A percentile compares a stretch with the other conserved stretches of the same genome.
phyloP scores from a whole-genome alignment of 1,139 yeast genomes.

The Kluyveromyces sp. region DNA sequence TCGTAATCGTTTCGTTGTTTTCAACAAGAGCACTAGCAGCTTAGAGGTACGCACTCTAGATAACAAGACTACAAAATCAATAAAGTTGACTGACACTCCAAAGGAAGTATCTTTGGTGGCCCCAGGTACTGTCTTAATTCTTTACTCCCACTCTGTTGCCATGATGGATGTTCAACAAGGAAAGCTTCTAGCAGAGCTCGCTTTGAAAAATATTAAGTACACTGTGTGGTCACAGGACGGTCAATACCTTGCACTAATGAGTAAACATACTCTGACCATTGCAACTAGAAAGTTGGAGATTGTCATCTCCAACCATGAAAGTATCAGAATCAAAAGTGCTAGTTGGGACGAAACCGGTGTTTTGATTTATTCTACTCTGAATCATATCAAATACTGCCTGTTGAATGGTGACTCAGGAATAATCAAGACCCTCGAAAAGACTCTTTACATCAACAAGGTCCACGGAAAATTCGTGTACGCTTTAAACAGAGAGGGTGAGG shows the following conservation, averaged over 20 bases:
- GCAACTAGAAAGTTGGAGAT: slow-evolving; percentile 73
- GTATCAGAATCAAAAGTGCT: slow-evolving; percentile 93
- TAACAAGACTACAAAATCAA: slow-evolving; percentile 73
- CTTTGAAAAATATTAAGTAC: slow-evolving; percentile 77
- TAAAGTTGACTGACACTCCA: slow-evolving; percentile 66
- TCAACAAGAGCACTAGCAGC: slow-evolving; percentile 53
- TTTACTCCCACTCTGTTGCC: slow-evolving; percentile 66
- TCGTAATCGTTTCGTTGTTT: slow-evolving; percentile 87
- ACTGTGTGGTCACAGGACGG: slow-evolving; percentile 88
- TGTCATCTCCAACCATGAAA: slow-evolving; percentile 86
- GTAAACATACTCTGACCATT: slow-evolving; percentile 89
- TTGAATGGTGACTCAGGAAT: slow-evolving; percentile 94
- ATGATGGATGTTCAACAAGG: slow-evolving; percentile 92
- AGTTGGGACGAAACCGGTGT: slow-evolving; percentile 97
- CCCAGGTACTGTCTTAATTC: slow-evolving; percentile 74
- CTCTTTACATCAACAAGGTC: slow-evolving; percentile 76
- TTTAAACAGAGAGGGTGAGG: slow-evolving; percentile 78
- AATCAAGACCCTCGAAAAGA: slow-evolving; percentile 83
- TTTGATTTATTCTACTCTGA: slow-evolving; percentile 84
- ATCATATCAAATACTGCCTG: slow-evolving; percentile 89
- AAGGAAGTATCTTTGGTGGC: slow-evolving; percentile 72
- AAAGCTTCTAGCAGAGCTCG: slow-evolving; percentile 62
- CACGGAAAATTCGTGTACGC: slow-evolving; percentile 68
- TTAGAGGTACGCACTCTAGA: slow-evolving; percentile 79
- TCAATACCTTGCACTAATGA: slow-evolving; percentile 76